phyloP scores from a whole-genome alignment of 2,329 filamentous ascomycete genomes.

The Neoarthrinium moseri region DNA sequence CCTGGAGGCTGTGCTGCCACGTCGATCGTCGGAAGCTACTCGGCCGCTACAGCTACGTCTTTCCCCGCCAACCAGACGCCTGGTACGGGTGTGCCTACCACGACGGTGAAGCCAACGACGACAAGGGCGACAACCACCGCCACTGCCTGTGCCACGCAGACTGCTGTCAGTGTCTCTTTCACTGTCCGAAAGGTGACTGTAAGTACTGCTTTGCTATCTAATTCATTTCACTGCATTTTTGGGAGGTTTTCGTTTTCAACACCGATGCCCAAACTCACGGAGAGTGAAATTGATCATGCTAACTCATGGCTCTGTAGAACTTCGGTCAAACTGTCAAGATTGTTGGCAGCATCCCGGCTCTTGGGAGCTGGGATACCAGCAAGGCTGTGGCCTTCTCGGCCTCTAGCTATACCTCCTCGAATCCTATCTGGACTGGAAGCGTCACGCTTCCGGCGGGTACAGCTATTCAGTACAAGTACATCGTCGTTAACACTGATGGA shows the following conservation, averaged over 20 bases:
- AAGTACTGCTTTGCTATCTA: too few relatives aligned
- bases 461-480: conserved; percentile 66
- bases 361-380: conserved; percentile 62
- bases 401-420: conserved; percentile 53
- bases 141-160: conserved; percentile 22
- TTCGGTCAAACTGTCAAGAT: conserved; percentile 67
- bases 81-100: conserved; percentile 22
- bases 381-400: conserved; percentile 58
- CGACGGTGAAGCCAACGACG: conserved; percentile 16
- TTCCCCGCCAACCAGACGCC: conserved; percentile 52
- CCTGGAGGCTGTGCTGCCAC: conserved; percentile 48
- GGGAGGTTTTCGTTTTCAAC: too few relatives aligned
- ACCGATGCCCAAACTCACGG: too few relatives aligned
- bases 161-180: conserved; percentile 61
- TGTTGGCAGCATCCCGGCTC: conserved; percentile 54
- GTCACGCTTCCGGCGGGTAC: conserved; percentile 55
- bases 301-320: too few relatives aligned
- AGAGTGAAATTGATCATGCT: too few relatives aligned
- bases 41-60: conserved; percentile 41
- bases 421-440: conserved; percentile 61
- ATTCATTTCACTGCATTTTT: too few relatives aligned
- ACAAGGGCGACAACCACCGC: conserved; percentile 28
- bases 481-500: conserved; percentile 56
- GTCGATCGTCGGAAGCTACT: conserved; percentile 50
- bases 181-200: conserved; percentile 56